These are phyloP conservation scores for Caryopteris hybrid DNA, from an alignment of 305 asterid genomes.

Conservation along the genomic window DNA sequence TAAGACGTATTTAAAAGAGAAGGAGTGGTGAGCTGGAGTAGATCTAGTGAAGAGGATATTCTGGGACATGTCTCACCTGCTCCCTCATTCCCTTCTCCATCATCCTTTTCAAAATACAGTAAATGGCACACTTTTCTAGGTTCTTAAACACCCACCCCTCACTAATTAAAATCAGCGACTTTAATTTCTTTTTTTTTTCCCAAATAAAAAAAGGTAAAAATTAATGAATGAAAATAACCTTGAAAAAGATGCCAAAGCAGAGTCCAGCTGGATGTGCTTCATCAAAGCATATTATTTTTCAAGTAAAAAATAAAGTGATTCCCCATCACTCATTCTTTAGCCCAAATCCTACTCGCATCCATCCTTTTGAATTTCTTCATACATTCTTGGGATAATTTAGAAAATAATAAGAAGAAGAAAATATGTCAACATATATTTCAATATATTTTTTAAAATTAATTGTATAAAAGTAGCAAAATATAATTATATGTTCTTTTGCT, in stretches of 20 bases:
- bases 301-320: slow-evolving; percentile 19
- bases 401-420: too few relatives aligned
- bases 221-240: neutral
- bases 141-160: slow-evolving; percentile 13
- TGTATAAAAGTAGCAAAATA: too few relatives aligned
- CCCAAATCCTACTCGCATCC: slow-evolving; percentile 9
- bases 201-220: neutral
- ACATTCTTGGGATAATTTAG: too few relatives aligned
- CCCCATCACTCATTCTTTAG: slow-evolving; percentile 7
- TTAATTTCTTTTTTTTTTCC: neutral
- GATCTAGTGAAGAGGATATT: slow-evolving; percentile 8
- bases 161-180: neutral
- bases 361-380: neutral
- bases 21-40: slow-evolving; percentile 7
- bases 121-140: slow-evolving; percentile 21
- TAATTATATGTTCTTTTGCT: too few relatives aligned
- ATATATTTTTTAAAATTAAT: too few relatives aligned
- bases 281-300: slow-evolving; percentile 12
- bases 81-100: slow-evolving; percentile 13
- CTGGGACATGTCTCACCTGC: slow-evolving; percentile 23
- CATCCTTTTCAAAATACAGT: neutral
- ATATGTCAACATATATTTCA: too few relatives aligned
- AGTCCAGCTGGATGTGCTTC: slow-evolving; percentile 35
- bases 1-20: too few relatives aligned
- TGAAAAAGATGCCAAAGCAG: slow-evolving; percentile 18